Base-by-base conservation (phyloP, 257 asterid species). In the Nicotiana tomentosiformis region DNA sequence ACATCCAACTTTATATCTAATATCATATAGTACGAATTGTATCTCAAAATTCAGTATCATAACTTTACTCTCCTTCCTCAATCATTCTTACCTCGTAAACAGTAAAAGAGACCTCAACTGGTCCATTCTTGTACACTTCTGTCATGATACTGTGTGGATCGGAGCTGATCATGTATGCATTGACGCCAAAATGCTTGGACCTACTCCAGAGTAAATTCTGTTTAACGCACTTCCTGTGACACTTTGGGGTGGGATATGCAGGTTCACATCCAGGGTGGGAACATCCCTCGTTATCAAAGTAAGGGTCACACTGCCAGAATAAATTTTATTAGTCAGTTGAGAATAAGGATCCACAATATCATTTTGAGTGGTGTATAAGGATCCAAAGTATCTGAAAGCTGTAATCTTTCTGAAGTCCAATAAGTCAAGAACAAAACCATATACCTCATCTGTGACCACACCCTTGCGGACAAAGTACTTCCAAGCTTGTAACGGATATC, bases 241-340 rank as follows among this genome's bases (percentile, higher is more conserved):
- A 96, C 86, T 83, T 85, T 14, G 99, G 99, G 23, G 99, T 94
- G 70, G 97, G 98, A 84, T 87, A 96, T n/a, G 49, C 90, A 83
- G 98, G 97, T 87, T 94, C 97, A 37, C 99, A 94, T 77, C 98
- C 99, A 61, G 99, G 99, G 85, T 96, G 99, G 37, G 98, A 90
- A 89, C 99, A 96, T 79, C 99, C 99, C 62, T 26, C 77, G 18
- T 83, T 88, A 84, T 96, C 99, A 83, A 96, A 94, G 93, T 96
- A 96, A 76, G 99, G 99, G 86, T 96, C 98, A 84, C 99, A 96
- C 98, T 95, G 96, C 86, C 86, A 83, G 64, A 78, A 68, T 78
- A 82, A 67, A 64, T 15, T 3, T 66, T 61, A 33, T 29, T 51
- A 83, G 77, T 46, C n/a, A 76, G 64, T 65, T 3, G 30, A 83